Percentiles rank a stretch among this genome's conserved stretches.
phyloP scores from a whole-genome alignment of 2,329 filamentous ascomycete species.

The Fusarium chuoi region DNA sequence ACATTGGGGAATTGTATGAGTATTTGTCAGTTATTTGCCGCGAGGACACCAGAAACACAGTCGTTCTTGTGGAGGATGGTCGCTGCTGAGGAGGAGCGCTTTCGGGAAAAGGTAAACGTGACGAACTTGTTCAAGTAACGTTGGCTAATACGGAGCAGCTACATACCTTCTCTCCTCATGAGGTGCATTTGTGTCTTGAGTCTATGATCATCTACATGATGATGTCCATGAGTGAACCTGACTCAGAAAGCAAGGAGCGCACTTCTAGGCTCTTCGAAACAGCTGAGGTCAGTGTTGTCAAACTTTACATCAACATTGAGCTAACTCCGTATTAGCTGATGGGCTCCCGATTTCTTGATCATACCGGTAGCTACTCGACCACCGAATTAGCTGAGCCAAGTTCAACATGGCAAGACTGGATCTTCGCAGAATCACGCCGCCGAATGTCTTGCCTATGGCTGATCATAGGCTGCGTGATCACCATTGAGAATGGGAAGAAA shows the following conservation, averaged over 20 bases:
- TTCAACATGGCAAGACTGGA: conserved; percentile 45
- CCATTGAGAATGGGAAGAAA: conserved; percentile 16
- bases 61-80: conserved; percentile 45
- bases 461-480: conserved; percentile 37
- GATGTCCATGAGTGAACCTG: conserved; percentile 43
- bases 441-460: conserved; percentile 43
- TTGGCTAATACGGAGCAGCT: conserved; percentile 2
- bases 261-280: conserved; percentile 27
- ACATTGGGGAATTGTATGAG: conserved; percentile 41
- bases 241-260: conserved; percentile 3
- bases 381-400: conserved; percentile 30
- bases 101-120: conserved; percentile 32
- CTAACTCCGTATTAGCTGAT: conserved; percentile 6
- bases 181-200: conserved; percentile 41
- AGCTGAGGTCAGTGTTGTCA: conserved; percentile 10
- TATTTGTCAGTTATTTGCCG: conserved; percentile 41
- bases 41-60: conserved; percentile 34
- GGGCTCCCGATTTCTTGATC: conserved; percentile 10
- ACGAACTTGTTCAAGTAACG: rapidly evolving
- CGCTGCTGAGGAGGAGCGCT: conserved; percentile 33
- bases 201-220: conserved; percentile 44
- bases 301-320: rapidly evolving
- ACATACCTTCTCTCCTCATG: background rate
- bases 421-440: conserved; percentile 46
- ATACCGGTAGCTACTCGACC: conserved; percentile 12